Conservation (phyloP, 768 basidiomycete genomes). For the Serendipita sp. region DNA sequence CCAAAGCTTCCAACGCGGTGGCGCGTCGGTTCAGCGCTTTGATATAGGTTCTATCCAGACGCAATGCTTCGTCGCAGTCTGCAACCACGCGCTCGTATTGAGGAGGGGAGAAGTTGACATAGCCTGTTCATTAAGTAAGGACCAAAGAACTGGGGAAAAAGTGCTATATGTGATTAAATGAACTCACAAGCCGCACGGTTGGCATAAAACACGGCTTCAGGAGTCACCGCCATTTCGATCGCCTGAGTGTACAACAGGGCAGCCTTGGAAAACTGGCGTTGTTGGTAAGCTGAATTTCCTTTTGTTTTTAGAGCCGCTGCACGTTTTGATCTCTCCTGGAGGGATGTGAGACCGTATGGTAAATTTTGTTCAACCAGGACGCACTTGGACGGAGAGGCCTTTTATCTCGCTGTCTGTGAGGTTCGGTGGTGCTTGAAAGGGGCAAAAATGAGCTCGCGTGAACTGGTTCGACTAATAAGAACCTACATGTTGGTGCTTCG, state of each 20-base stretch:
- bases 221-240: slow-evolving; percentile 27
- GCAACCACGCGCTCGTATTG: slow-evolving; percentile 64
- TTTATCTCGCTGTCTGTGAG: slow-evolving; percentile 14
- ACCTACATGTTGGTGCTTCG: slow-evolving; percentile 21
- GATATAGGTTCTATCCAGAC: slow-evolving; percentile 68
- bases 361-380: background rate
- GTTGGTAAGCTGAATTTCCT: slow-evolving; percentile 28
- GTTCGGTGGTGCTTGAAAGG: slow-evolving; percentile 5
- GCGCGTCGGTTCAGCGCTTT: slow-evolving; percentile 86
- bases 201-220: slow-evolving; percentile 87
- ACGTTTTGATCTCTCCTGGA: slow-evolving; percentile 24
- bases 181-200: slow-evolving; percentile 88
- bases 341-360: slow-evolving; percentile 7
- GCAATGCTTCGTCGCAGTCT: slow-evolving; percentile 81
- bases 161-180: background rate
- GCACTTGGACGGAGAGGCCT: slow-evolving; percentile 7
- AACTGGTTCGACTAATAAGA: background rate
- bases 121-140: slow-evolving; percentile 33
- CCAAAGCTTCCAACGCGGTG: slow-evolving; percentile 63
- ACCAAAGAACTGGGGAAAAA: background rate
- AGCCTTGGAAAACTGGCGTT: slow-evolving; percentile 24
- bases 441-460: slow-evolving; percentile 5
- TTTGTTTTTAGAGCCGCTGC: slow-evolving; percentile 31
- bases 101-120: slow-evolving; percentile 80
- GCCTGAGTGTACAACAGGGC: slow-evolving; percentile 29